Base-by-base conservation (phyloP, 2,329 filamentous ascomycete genomes). In the Hypocreales sp. region DNA sequence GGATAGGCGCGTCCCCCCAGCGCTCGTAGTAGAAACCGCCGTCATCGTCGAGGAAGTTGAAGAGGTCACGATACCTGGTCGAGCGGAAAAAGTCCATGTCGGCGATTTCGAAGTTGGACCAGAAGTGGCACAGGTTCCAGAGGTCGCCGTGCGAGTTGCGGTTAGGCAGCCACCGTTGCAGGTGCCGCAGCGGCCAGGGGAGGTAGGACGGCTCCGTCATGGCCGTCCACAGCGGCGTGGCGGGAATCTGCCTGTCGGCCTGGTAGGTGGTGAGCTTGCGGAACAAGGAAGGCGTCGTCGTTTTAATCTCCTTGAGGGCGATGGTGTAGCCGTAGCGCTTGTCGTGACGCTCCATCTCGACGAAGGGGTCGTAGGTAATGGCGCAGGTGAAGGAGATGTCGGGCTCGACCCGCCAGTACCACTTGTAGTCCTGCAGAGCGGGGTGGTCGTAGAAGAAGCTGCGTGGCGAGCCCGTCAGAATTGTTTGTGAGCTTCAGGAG, bases 121-220 rank as follows among this genome's bases (percentile, higher is more conserved):
- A 27, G 14, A 27, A 22, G 25, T 27, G 25, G 19, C 25, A 27
- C 19, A 27, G 20, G 19, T 27, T 27, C 25, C 25, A 22, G 13
- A 10, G 13, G 13, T 27, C 25, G 19, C 20, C 25, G 25, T 22
- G 15, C 19, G 9, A 12, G 25, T 27, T 14, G 17, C 11, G 25
- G 14, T 27, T 27, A 4, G 25, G 10, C 11, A 15, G 20, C 12
- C 15, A 13, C 14, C 14, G 5, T 7, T 13, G 11, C 12, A 27
- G 25, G 11, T 20, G 25, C 5, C 25, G 25, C 19, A 27, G 20
- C 19, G 25, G 20, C 25, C 25, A 27, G 7, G 25, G 25, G 14
- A 27, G 25, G 8, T 13, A 27, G 10, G 25, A 22, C 3, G 25
- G 20, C 11, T 16, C 15, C 20, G 5, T 27, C 25, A 27, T 27